A percentile compares a stretch with the other conserved stretches of the same genome.
phyloP scores from a whole-genome alignment of 2,329 filamentous ascomycete species.

The Aspergillus jensenii region DNA sequence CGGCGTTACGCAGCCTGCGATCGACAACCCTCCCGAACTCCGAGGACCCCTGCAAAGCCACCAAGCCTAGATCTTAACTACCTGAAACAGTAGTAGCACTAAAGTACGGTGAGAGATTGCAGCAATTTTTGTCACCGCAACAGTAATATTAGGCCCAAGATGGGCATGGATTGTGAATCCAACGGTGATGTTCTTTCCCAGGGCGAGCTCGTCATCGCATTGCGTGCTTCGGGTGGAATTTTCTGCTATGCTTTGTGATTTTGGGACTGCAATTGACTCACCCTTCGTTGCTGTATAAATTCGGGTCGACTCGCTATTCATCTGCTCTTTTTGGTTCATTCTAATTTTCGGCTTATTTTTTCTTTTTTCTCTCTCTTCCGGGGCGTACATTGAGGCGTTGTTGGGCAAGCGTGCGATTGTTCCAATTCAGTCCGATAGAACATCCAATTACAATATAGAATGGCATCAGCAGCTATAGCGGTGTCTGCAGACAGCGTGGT shows the following conservation, averaged over 20 bases:
- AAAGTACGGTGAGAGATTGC: not conserved
- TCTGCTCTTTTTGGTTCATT: not conserved
- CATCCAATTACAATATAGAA: not conserved
- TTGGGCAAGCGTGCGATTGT: not conserved
- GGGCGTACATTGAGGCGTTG: not conserved
- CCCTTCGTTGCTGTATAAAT: not conserved
- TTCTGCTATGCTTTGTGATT: constrained; percentile 3
- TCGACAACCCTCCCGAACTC: not conserved
- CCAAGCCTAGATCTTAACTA: not conserved
- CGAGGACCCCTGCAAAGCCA: not conserved
- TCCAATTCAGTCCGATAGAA: not conserved
- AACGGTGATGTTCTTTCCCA: not conserved
- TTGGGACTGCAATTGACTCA: constrained; percentile 3
- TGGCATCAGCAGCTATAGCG: constrained; percentile 3
- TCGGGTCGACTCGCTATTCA: not conserved
- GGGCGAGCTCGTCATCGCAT: constrained; percentile 17
- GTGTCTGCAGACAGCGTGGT: not conserved
- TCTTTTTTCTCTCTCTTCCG: not conserved
- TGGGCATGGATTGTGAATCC: not conserved
- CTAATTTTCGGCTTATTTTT: not conserved
- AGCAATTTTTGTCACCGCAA: not conserved
- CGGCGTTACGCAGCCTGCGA: not conserved
- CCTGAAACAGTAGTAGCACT: not conserved
- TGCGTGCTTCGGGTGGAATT: constrained; percentile 20
- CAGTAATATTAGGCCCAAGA: not conserved